Evolutionary conservation across 495 filamentous ascomycete species (phyloP).

Genomic region (Talaromyces stipitatus): DNA sequence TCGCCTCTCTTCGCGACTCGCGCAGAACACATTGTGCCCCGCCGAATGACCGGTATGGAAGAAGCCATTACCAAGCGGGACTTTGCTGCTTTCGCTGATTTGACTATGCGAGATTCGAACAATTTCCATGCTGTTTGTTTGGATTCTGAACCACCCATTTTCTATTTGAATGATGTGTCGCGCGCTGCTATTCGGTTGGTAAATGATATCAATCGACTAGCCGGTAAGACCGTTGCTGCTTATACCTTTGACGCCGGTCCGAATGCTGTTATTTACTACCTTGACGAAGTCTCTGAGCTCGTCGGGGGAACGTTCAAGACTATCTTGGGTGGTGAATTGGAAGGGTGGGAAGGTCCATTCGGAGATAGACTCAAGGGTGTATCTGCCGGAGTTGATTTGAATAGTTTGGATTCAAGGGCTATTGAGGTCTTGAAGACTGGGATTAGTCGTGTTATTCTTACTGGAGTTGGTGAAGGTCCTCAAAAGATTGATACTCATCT

Average conservation of each 20-base stretch:
- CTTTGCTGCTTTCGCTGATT: conserved; percentile 78
- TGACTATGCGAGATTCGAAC: conserved; percentile 95
- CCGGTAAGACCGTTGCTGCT: conserved; percentile 68
- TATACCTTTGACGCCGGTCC: conserved; percentile 98
- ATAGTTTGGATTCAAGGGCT: conserved; percentile 46
- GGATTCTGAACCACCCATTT: conserved; percentile 93
- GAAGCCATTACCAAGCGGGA: conserved; percentile 66
- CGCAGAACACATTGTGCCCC: conserved; percentile 65
- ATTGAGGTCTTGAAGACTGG: conserved; percentile 62
- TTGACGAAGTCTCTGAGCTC: conserved; percentile 61
- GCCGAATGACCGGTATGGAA: conserved; percentile 81
- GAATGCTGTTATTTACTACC: conserved; percentile 93
- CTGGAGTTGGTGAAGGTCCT: conserved; percentile 85
- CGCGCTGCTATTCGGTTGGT: conserved; percentile 79
- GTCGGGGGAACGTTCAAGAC: conserved; percentile 65
- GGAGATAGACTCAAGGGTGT: conserved; percentile 39
- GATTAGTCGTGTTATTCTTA: conserved; percentile 82
- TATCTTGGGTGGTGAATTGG: conserved; percentile 37
- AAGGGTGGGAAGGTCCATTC: conserved; percentile 56
- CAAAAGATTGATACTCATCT: conserved; percentile 69
- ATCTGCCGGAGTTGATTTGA: conserved; percentile 36
- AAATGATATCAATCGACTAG: conserved; percentile 73
- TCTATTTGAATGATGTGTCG: conserved; percentile 93
- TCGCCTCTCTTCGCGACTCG: conserved; percentile 73
- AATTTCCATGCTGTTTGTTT: conserved; percentile 91